Conservation (phyloP, 176 grass and related monocot species). For the Oryza nivara region DNA sequence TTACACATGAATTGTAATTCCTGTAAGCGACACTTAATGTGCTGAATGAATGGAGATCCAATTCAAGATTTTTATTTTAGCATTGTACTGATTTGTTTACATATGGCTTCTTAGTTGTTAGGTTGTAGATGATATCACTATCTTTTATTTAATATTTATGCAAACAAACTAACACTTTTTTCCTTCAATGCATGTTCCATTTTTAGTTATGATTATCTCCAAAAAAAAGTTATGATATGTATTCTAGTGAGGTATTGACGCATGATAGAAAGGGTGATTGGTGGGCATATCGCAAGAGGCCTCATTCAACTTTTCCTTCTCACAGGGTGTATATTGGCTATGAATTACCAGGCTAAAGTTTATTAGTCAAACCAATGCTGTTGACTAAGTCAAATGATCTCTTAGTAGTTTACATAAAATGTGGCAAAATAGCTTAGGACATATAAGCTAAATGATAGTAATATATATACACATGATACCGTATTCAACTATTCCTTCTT, state of each 20-base stretch:
- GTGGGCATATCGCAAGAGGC: constrained; percentile 1
- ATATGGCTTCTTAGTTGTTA: constrained; percentile 15
- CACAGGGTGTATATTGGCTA: not conserved
- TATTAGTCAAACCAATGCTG: not conserved
- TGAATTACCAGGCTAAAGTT: not conserved
- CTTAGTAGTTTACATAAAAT: constrained; percentile 24
- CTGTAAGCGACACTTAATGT: not conserved
- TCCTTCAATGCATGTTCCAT: not conserved
- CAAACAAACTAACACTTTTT: not conserved
- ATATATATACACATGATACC: not conserved
- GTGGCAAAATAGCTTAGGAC: constrained; percentile 12
- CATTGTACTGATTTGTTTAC: constrained; percentile 6
- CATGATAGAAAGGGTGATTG: not conserved
- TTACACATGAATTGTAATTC: no score
- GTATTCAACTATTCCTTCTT: constrained; percentile 3
- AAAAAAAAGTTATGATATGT: not conserved
- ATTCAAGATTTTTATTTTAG: not conserved
- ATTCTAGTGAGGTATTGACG: constrained; percentile 11
- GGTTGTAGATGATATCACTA: not conserved
- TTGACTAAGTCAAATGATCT: not conserved
- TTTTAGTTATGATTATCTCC: not conserved
- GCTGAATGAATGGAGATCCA: not conserved
- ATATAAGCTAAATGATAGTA: constrained; percentile 18
- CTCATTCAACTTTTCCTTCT: not conserved
- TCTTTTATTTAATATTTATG: not conserved